Evolutionary conservation across 768 basidiomycete species (phyloP).

Genomic region (Crassisporium funariophilum): DNA sequence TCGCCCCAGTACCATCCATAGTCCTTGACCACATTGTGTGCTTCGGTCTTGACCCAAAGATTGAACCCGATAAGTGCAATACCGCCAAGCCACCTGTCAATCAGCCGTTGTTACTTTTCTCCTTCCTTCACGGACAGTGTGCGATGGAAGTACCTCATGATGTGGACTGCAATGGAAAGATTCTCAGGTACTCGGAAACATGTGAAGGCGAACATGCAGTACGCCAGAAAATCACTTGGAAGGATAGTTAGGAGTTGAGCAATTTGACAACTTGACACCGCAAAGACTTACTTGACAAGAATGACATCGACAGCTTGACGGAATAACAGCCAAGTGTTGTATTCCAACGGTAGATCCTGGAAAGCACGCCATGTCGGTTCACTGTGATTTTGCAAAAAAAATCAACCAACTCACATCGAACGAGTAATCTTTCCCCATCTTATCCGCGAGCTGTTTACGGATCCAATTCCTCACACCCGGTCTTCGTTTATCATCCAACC

Average conservation of each 20-base stretch:
- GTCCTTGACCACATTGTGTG: constrained; percentile 96
- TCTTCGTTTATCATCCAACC: constrained; percentile 77
- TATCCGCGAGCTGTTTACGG: constrained; percentile 78
- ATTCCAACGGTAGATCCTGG: constrained; percentile 89
- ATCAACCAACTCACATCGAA: constrained; percentile 68
- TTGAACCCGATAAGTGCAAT: constrained; percentile 89
- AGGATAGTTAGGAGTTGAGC: constrained; percentile 2
- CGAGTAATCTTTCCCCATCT: constrained; percentile 94
- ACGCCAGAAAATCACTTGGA: constrained; percentile 87
- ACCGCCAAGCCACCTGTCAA: constrained; percentile 81
- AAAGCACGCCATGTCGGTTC: constrained; percentile 1
- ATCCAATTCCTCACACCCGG: constrained; percentile 82
- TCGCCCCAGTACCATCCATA: constrained; percentile 99
- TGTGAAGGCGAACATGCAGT: constrained; percentile 93
- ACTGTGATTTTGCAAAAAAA: constrained; percentile 2
- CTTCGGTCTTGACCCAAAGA: constrained; percentile 98
- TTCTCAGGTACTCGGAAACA: constrained; percentile 86
- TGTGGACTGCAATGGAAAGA: constrained; percentile 71
- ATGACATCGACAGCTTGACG: constrained; percentile 96
- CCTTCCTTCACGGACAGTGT: not conserved
- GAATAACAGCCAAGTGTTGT: constrained; percentile 96
- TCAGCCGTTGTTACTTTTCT: constrained; percentile 8
- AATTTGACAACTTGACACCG: not conserved
- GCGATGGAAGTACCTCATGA: constrained; percentile 59
- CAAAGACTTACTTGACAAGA: constrained; percentile 78